Evolutionary conservation across 768 basidiomycete species (phyloP).

Genomic region (Termitomyces sp.): DNA sequence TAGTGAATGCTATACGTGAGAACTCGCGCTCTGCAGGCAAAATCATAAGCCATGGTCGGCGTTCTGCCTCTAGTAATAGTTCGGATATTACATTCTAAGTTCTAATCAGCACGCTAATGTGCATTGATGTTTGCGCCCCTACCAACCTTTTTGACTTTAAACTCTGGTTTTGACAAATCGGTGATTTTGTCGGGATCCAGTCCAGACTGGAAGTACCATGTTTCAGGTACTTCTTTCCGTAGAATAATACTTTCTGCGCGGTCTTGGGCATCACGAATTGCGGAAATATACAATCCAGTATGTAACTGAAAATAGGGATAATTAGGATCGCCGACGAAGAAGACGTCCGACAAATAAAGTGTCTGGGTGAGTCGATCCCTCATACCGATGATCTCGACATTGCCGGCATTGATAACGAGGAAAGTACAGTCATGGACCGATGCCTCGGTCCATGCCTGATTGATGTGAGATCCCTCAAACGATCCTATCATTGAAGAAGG

Average conservation of each 20-base stretch:
- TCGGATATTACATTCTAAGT: neutral
- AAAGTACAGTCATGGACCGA: neutral
- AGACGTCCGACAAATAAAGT: neutral
- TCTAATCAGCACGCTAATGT: neutral
- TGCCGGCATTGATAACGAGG: neutral
- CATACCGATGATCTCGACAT: neutral
- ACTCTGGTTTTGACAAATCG: neutral
- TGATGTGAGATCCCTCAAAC: neutral
- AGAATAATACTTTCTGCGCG: neutral
- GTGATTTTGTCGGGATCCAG: neutral
- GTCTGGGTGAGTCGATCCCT: neutral
- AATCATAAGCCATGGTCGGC: neutral
- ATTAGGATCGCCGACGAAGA: neutral
- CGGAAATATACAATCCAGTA: constrained; percentile 1
- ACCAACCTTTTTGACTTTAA: neutral
- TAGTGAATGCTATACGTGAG: neutral
- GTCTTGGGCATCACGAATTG: neutral
- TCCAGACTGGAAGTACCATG: neutral
- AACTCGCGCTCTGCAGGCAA: neutral
- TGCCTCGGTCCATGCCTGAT: constrained; percentile 2
- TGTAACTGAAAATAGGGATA: neutral
- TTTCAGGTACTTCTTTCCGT: neutral
- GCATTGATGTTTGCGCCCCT: neutral
- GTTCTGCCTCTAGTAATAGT: neutral
- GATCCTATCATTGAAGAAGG: neutral